Conservation (phyloP, 2,329 filamentous ascomycete species). For the Xylariaceae sp. region DNA sequence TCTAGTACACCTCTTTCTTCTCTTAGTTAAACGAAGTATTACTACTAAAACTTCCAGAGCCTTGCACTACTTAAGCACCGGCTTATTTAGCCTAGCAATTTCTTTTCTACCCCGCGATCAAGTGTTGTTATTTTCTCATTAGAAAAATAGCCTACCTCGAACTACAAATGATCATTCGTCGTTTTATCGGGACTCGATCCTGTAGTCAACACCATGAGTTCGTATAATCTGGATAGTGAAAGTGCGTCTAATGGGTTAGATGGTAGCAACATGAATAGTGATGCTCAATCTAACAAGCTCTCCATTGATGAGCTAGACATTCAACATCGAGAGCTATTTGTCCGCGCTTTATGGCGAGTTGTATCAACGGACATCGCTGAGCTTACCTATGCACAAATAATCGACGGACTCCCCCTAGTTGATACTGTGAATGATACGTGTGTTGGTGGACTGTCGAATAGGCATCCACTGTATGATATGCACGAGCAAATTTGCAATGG, state of each 20-base stretch:
- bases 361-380: conserved; percentile 15
- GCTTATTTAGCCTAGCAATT: too few species aligned
- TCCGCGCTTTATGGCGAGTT: conserved; percentile 1
- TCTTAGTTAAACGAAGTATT: too few species aligned
- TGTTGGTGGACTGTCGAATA: background rate
- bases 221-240: too few species aligned
- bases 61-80: too few species aligned
- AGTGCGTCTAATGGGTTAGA: background rate
- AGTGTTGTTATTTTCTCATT: too few species aligned
- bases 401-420: conserved; percentile 23
- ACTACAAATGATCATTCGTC: too few species aligned
- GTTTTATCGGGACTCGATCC: too few species aligned
- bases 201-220: too few species aligned
- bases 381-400: conserved; percentile 23
- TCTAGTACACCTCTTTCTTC: too few species aligned
- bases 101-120: too few species aligned
- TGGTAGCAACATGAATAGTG: background rate
- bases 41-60: too few species aligned
- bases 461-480: conserved; percentile 7
- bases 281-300: background rate
- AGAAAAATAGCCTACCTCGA: too few species aligned
- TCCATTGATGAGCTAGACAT: background rate
- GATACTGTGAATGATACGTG: conserved; percentile 8
- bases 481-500: conserved; percentile 2
- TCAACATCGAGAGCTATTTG: conserved; percentile 2